Conservation (phyloP, 345 rosid genomes). For the Citrus mangshanensis region DNA sequence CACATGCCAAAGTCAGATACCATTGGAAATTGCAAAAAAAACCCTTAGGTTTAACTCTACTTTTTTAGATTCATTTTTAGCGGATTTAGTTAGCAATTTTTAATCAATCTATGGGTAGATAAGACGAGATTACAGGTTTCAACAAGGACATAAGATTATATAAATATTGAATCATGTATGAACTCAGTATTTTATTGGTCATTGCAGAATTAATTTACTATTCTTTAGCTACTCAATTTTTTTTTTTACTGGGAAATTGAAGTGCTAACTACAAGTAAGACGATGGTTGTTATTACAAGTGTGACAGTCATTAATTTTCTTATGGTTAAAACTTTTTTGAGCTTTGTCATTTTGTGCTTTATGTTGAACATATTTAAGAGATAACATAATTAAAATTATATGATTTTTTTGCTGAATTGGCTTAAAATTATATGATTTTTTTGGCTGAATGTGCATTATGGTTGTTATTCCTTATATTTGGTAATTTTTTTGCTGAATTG, state of each 20-base stretch:
- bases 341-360: too few species aligned
- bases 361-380: too few species aligned
- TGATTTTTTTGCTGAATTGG: too few species aligned
- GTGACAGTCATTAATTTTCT: neutral
- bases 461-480: too few species aligned
- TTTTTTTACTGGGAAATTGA: neutral
- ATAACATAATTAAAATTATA: too few species aligned
- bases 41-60: neutral
- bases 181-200: neutral
- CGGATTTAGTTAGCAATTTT: neutral
- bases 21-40: neutral
- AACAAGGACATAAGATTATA: neutral
- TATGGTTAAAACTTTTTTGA: too few species aligned
- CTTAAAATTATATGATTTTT: too few species aligned
- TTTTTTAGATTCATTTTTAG: neutral
- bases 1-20: constrained; percentile 1
- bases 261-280: neutral
- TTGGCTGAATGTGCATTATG: too few species aligned
- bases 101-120: neutral
- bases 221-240: neutral
- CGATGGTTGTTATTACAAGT: too few species aligned
- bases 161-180: neutral
- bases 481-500: too few species aligned
- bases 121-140: neutral
- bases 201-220: neutral